phyloP scores from a whole-genome alignment of 257 asterid species.

The Vinca minor region DNA sequence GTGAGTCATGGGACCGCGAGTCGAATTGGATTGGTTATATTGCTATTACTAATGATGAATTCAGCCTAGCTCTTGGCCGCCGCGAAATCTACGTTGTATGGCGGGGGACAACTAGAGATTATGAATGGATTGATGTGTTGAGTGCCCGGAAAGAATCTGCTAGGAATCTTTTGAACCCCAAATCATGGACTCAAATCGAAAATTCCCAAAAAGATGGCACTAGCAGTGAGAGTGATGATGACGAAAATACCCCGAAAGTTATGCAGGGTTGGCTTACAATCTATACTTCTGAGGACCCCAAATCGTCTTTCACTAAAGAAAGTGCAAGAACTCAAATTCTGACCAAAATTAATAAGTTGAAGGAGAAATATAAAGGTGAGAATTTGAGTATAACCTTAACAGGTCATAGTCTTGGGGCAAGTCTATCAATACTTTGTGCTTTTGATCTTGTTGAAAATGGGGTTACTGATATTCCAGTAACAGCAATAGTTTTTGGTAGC shows the following conservation, averaged over 20 bases:
- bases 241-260: conserved; percentile 35
- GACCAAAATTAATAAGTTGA: conserved; percentile 27
- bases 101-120: conserved; percentile 64
- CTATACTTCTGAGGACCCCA: conserved; percentile 51
- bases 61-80: conserved; percentile 43
- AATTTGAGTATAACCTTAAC: conserved; percentile 53
- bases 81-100: conserved; percentile 66
- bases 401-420: conserved; percentile 77
- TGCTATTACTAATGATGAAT: conserved; percentile 50
- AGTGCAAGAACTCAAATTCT: conserved; percentile 61
- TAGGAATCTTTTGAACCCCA: conserved; percentile 19
- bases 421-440: conserved; percentile 49
- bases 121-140: conserved; percentile 64
- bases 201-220: background rate
- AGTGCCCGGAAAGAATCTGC: conserved; percentile 44
- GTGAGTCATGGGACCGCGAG: conserved; percentile 77
- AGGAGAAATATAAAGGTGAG: conserved; percentile 38
- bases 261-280: conserved; percentile 75
- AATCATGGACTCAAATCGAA: conserved; percentile 8
- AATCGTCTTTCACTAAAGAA: conserved; percentile 52
- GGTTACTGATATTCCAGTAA: conserved; percentile 50
- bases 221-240: conserved; percentile 12
- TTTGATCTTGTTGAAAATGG: conserved; percentile 81
- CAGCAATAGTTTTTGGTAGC: conserved; percentile 69
- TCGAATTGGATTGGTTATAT: conserved; percentile 87